Evolutionary conservation across 306 rosid genomes (phyloP), one percentile per base, ranked within the genome.

Genomic region (Vachellia collinsii): DNA sequence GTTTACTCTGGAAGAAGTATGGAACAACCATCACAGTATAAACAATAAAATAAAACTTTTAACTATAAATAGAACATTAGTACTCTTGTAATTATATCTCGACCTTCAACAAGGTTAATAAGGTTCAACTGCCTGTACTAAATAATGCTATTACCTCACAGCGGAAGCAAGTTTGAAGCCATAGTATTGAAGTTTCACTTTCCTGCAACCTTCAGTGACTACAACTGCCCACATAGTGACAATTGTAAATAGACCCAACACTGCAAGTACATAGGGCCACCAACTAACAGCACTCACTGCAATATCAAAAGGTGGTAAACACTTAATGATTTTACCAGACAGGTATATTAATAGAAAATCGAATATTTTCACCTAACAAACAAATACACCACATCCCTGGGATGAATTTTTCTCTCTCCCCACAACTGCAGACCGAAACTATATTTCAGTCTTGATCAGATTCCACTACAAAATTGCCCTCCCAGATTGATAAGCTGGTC

Each of bases 201-300:
- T 95, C 88, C 99, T 85, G 79, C 99, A 91, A 80, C 98, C 98
- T 90, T 95, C 98, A 7, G 98, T 95, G 78, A 95, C 98, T 77
- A 95, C 98, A 78, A 95, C 99, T 41, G 99, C 99, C 98, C 97
- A 95, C 99, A 93, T 93, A 22, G 99, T 93, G 83, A 95, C 99
- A 6, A 86, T 20, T 12, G 98, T 95, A 83, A 95, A 95, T 85
- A 95, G 87, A 19, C 97, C 97, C 89, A 92, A 73, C 25, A 95
- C 87, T 23, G 90, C 94, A 77, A 88, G 88, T 66, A 89, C 68
- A 73, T 91, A 95, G 0, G 96, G 96, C 85, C 88, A 86, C 97
- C 98, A 91, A 81, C 85, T 85, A 64, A 91, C 84, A 74, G 84
- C 53, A 84, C 89, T 83, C 81, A 92, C 99, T 95, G 91, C 84